These are phyloP conservation scores for Colletotrichum sp. DNA, from an alignment of 2,329 filamentous ascomycete species.

Conservation along the genomic window DNA sequence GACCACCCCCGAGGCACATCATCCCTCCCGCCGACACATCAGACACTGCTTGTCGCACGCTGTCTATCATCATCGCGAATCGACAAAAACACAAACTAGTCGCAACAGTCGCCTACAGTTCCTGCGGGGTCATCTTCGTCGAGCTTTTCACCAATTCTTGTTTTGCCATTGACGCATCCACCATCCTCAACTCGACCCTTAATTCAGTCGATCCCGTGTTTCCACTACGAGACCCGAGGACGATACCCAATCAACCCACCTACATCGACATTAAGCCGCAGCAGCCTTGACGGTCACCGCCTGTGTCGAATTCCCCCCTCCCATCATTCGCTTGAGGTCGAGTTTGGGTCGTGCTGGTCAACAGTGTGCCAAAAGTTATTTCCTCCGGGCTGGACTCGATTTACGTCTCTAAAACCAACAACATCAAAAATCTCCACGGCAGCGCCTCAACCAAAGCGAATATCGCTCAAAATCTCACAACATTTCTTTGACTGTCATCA, in stretches of 20 bases:
- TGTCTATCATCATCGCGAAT: slow-evolving; percentile 26
- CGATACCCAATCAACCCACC: slow-evolving; percentile 18
- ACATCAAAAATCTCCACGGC: slow-evolving; percentile 15
- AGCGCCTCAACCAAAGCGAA: slow-evolving; percentile 23
- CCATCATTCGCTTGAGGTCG: slow-evolving; percentile 52
- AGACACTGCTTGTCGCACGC: slow-evolving; percentile 32
- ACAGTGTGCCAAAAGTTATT: slow-evolving; percentile 23
- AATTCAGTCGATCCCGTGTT: slow-evolving; percentile 43
- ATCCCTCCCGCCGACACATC: slow-evolving; percentile 25
- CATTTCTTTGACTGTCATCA: slow-evolving; percentile 5
- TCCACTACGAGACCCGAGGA: slow-evolving; percentile 13
- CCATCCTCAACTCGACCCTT: slow-evolving; percentile 45
- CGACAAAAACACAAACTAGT: background rate
- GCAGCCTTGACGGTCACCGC: slow-evolving; percentile 46
- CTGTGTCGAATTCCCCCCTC: slow-evolving; percentile 30
- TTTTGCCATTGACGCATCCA: slow-evolving; percentile 32
- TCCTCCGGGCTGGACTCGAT: slow-evolving; percentile 53
- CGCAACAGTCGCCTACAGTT: slow-evolving; percentile 33
- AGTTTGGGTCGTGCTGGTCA: slow-evolving; percentile 38
- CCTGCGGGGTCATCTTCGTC: slow-evolving; percentile 28
- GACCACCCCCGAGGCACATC: slow-evolving; percentile 31
- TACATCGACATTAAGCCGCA: slow-evolving; percentile 30
- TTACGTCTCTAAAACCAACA: slow-evolving; percentile 14
- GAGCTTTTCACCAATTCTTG: slow-evolving; percentile 27
- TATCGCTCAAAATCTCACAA: background rate